Base-by-base conservation (phyloP, 257 asterid species). In the Solanum peruvianum region DNA sequence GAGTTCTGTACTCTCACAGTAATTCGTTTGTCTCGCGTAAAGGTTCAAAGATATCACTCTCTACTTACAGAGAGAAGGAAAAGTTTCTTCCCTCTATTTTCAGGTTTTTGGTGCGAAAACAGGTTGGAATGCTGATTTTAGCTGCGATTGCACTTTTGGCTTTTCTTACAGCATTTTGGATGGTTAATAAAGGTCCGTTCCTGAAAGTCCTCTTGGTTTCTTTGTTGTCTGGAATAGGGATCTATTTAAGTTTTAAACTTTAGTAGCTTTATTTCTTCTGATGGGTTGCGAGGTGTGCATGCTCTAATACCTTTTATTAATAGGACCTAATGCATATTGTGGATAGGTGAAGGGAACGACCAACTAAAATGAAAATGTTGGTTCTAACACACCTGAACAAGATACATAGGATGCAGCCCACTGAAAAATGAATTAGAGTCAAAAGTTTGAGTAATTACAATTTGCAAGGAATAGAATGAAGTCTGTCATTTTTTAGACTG, bases 101-200 rank as follows among this genome's bases (percentile, higher is more conserved):
- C 86, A 97, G 95, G 92, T 91, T 89, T 88, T 88, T 91, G 89
- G 89, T 93, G 71, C 90, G 98, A 91, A 94, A 89, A 90, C 92
- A 93, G 89, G 96, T 94, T 47, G 96, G 93, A 70, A 91, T 95
- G 98, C 94, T 97, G 94, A 87, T 94, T 89, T 91, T 95, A 93
- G 92, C 88, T 73, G 90, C 83, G 33, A 86, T 95, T 90, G 95
- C 97, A 2, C 85, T 90, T 13, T 76, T 94, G 88, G 98, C 95
- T 88, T 92, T 92, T 82, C 80, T 90, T 89, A 89, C 96, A 37
- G 98, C 96, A 60, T 90, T 94, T 89, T 92, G 93, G 87, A 90
- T 94, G 67, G 88, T 92, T 88, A 90, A 86, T 87, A 93, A 93
- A 95, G 99, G 98, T 97, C 77, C 29, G 90, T 81, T 84, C 82